Evolutionary conservation across 768 basidiomycete species (phyloP), one percentile per base, ranked within the genome.

Genomic region (Pleurotus tuber-regium): DNA sequence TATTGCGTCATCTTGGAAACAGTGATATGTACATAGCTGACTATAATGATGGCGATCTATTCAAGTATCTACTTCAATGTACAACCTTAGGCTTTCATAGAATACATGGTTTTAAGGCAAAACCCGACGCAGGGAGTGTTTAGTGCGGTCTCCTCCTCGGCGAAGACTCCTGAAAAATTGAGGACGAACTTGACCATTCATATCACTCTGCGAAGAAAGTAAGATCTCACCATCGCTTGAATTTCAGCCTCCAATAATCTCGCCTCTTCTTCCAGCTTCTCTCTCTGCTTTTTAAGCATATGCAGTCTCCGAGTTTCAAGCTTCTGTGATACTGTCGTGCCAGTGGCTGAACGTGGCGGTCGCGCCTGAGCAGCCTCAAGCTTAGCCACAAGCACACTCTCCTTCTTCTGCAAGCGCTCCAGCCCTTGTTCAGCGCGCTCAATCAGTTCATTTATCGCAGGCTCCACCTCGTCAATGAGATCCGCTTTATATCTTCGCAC

Each of bases 401-500:
- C 84, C 61, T 80, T 82, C 71, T 85, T 86, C 56, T 76, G 69
- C 49, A 92, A 65, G 7, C 71, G 61, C 24, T 77, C 74, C 28
- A 91, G 65, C 1, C 87, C 88, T 59, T 80, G 82, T 60, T 89
- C 84, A 0, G 88, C 84, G 19, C 80, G 78, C 50, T 81, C 75
- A 16, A 90, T 77, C 12, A 92, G 79, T 56, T 92, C 88, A 40
- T 75, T 80, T 16, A 92, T 85, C 25, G 86, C 82, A 14, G 90
- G 90, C 54, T 92, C 89, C 8, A 92, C 82, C 63, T 91, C 89
- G 47, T 89, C 86, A 1, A 80, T 83, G 33, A 92, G 73, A 36
- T 86, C 84, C 2, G 83, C 68, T 61, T 91, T 89, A 70, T 92
- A 90, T 65, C 71, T 76, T 48, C 78, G 76, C n/a, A 91, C 77